phyloP scores from a whole-genome alignment of 345 rosid genomes.

The Chamaenerion angustifolium region DNA sequence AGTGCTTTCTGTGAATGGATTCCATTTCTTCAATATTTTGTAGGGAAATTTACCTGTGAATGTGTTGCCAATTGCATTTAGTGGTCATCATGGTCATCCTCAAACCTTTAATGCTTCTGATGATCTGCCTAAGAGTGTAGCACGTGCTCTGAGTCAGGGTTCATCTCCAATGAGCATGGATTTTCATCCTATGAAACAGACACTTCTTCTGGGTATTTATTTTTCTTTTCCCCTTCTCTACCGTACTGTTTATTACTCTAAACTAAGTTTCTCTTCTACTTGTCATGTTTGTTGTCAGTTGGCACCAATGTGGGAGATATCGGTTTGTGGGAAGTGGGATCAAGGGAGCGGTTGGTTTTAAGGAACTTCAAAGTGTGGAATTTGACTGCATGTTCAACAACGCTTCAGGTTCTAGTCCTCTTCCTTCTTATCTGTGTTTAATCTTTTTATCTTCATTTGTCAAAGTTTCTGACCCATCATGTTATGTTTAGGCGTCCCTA shows the following conservation, averaged over 20 bases:
- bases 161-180: conserved; percentile 25
- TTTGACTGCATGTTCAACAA: conserved; percentile 10
- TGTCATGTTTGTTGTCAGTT: conserved; percentile 9
- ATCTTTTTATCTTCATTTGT: not conserved
- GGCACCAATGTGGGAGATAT: conserved; percentile 22
- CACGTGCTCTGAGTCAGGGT: conserved; percentile 13
- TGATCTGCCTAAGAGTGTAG: conserved; percentile 19
- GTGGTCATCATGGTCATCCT: conserved; percentile 21
- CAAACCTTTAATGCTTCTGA: conserved; percentile 13
- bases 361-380: conserved; percentile 20
- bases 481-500: conserved; percentile 17
- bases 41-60: conserved; percentile 26
- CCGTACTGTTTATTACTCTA: no score
- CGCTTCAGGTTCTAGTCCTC: conserved; percentile 12
- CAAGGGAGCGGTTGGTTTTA: conserved; percentile 10
- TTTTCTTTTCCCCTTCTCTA: not conserved
- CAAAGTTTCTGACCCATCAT: not conserved
- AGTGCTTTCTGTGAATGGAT: no score
- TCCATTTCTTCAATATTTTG: not conserved
- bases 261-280: no score
- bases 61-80: conserved; percentile 30
- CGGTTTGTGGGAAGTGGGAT: conserved; percentile 19
- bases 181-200: conserved; percentile 26
- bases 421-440: not conserved
- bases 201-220: conserved; percentile 18